Evolutionary conservation across 2,329 filamentous ascomycete species (phyloP), one percentile per base, ranked within the genome.

Genomic region (Paecilomyces niveus): DNA sequence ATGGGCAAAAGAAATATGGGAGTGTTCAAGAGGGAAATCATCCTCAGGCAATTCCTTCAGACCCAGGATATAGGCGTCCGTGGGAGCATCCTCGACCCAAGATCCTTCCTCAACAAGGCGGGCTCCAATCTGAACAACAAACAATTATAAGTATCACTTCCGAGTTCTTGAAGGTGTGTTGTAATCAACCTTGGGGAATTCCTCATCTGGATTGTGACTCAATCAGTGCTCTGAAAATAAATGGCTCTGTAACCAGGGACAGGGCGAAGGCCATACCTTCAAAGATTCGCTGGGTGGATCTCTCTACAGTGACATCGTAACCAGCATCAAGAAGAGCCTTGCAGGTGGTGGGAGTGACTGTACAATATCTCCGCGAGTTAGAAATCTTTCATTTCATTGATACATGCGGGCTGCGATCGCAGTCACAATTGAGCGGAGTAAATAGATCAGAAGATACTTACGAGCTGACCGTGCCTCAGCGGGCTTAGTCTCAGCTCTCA

Each of bases 21-120:
- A 85, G 71, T 93, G 89, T 77, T 88, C 84, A 56, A 92, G 82
- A 50, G 88, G 86, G 68, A 85, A 65, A 60, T 84, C 82, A 69
- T 90, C 86, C 66, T 88, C 87, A 24, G 86, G 86, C 10, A 92
- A 81, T 76, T 92, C 89, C 81, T 92, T 92, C 60, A 92, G 80
- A 49, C 89, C 89, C 59, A 92, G 75, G 61, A 92, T 86, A 67
- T 91, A 84, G 69, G 89, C 81, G 62, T 89, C 85, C 63, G 79
- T 76, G 45, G 88, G 85, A 1, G 85, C 88, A 59, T 88, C 79
- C 57, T 80, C 79, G 33, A 71, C 72, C 89, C 89, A 92, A 54
- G 81, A 83, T 50, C 87, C 85, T 63, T 85, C 82, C 13, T 83
- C 80, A 13, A 91, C 84, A 22, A 92, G 78, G 13, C 78, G 82